phyloP scores from a whole-genome alignment of 2,329 filamentous ascomycete genomes.

The Fusarium poae region DNA sequence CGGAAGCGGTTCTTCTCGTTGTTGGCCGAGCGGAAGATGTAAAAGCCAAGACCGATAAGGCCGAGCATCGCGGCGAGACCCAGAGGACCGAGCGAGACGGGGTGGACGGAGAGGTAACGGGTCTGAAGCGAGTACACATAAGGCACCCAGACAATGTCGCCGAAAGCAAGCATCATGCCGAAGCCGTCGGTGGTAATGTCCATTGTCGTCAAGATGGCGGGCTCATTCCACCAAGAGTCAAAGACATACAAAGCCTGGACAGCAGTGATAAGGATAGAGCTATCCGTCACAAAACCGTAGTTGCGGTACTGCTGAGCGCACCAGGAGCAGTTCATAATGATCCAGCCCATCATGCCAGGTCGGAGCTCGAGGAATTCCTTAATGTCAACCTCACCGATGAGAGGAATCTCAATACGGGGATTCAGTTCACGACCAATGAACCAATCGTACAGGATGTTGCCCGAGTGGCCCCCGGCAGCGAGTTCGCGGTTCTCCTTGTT shows the following conservation, averaged over 20 bases:
- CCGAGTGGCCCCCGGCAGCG: conserved; percentile 82
- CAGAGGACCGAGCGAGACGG: conserved; percentile 78
- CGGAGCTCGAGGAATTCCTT: conserved; percentile 91
- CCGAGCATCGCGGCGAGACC: conserved; percentile 75
- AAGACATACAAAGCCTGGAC: conserved; percentile 87
- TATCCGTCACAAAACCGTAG: conserved; percentile 86
- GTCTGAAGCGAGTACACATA: conserved; percentile 89
- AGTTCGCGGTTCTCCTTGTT: conserved; percentile 81
- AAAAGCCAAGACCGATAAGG: conserved; percentile 81
- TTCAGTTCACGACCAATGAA: conserved; percentile 97
- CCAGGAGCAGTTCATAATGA: conserved; percentile 86
- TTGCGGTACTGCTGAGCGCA: conserved; percentile 89
- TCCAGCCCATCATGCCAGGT: conserved; percentile 92
- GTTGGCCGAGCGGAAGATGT: conserved; percentile 94
- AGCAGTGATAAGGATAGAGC: conserved; percentile 81
- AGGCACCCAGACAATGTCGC: conserved; percentile 92
- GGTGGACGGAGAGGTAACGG: conserved; percentile 86
- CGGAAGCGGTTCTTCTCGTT: conserved; percentile 96
- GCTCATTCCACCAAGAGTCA: conserved; percentile 88
- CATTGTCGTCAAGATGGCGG: conserved; percentile 91
- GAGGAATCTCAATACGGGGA: conserved; percentile 81
- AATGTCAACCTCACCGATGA: conserved; percentile 89
- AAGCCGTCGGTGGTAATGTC: conserved; percentile 95
- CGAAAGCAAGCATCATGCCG: conserved; percentile 94
- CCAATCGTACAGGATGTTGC: conserved; percentile 93